Evolutionary conservation across 768 basidiomycete genomes (phyloP).

Genomic region (Exidia glandulosa): DNA sequence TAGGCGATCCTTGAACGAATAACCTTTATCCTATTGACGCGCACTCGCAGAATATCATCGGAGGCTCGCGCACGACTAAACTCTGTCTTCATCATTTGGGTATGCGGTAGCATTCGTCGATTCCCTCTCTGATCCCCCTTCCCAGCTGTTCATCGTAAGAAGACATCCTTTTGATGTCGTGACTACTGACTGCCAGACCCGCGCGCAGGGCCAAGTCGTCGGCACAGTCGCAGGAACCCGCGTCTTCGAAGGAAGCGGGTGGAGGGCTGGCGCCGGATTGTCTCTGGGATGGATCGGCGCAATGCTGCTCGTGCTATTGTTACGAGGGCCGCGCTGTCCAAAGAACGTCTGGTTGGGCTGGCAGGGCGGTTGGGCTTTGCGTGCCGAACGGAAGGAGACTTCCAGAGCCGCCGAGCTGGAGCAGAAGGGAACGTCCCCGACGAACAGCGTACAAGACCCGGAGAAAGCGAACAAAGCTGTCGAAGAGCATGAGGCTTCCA

Average conservation of each 20-base stretch:
- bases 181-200: neutral
- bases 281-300: slow-evolving; percentile 48
- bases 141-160: neutral
- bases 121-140: no score
- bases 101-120: no score
- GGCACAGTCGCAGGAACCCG: slow-evolving; percentile 66
- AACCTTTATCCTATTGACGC: no score
- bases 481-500: no score
- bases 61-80: slow-evolving; percentile 62
- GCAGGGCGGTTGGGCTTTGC: no score
- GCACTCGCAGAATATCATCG: slow-evolving; percentile 23
- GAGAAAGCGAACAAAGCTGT: no score
- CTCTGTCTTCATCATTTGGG: slow-evolving; percentile 58
- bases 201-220: slow-evolving; percentile 71
- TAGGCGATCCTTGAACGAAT: neutral
- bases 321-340: slow-evolving; percentile 45
- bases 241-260: slow-evolving; percentile 60
- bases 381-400: no score
- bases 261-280: slow-evolving; percentile 53
- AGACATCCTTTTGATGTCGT: no score
- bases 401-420: no score
- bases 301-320: slow-evolving; percentile 43
- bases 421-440: no score
- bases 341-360: neutral
- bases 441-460: no score